Conservation (phyloP, 257 asterid genomes). For the Osmanthus fragrans region DNA sequence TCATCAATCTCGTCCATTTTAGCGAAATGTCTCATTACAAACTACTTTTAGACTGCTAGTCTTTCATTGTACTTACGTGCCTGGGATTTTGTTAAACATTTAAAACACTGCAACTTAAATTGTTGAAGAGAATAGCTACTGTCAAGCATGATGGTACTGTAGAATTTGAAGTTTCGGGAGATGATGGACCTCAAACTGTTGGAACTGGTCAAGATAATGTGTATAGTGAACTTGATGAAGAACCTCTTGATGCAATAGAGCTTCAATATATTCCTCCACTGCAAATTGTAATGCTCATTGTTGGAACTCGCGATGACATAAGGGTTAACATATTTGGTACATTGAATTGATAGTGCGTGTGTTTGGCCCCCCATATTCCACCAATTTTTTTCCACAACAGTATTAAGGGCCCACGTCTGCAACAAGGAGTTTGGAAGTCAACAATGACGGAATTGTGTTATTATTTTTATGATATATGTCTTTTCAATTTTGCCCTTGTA, state of each 20-base stretch:
- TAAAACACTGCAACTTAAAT: conserved; percentile 79
- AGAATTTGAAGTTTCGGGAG: conserved; percentile 83
- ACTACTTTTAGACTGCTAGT: conserved; percentile 11
- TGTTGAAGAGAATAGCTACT: conserved; percentile 92
- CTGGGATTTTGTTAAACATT: conserved; percentile 42
- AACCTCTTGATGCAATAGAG: conserved; percentile 60
- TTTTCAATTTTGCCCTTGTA: too few species aligned
- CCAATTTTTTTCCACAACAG: too few species aligned
- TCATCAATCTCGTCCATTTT: conserved; percentile 4
- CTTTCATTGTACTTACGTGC: conserved; percentile 15
- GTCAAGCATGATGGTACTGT: conserved; percentile 91
- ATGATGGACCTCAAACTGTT: conserved; percentile 50
- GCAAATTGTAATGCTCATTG: conserved; percentile 91
- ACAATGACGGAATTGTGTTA: too few species aligned
- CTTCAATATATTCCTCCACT: conserved; percentile 73
- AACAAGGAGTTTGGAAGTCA: too few species aligned
- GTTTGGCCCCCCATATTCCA: too few species aligned
- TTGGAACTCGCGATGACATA: conserved; percentile 97
- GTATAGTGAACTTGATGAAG: conserved; percentile 53
- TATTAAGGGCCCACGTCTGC: too few species aligned
- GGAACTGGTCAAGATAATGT: conserved; percentile 42
- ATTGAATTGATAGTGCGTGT: too few species aligned
- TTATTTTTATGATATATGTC: too few species aligned
- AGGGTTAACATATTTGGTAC: too few species aligned
- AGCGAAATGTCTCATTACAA: conserved; percentile 9